phyloP scores from a whole-genome alignment of 176 grass and related monocot species.

The Carex cristatella region DNA sequence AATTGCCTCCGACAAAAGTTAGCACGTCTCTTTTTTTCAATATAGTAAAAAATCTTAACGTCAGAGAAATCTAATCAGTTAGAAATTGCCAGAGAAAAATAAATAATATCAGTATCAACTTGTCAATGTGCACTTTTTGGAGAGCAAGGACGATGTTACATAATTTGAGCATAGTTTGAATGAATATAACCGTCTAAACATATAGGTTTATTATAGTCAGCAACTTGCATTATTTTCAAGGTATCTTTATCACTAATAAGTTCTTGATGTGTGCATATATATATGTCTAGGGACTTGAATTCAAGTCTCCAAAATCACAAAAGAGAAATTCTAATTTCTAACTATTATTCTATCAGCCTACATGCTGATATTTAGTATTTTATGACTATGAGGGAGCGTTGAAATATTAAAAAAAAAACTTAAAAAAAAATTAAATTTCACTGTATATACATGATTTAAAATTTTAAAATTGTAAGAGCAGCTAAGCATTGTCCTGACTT shows the following conservation, averaged over 20 bases:
- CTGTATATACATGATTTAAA: too few species aligned
- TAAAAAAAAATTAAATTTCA: too few species aligned
- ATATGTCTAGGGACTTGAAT: too few species aligned
- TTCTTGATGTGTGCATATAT: neutral
- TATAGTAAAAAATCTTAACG: neutral
- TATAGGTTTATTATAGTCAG: neutral
- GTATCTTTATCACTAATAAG: neutral
- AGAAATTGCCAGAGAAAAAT: neutral
- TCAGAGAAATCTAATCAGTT: neutral
- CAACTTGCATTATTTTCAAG: neutral
- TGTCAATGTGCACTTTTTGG: constrained; percentile 12
- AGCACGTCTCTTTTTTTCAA: neutral
- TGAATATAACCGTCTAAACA: neutral
- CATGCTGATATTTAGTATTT: too few species aligned
- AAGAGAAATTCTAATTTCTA: too few species aligned
- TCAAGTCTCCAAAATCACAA: too few species aligned
- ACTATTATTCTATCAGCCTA: too few species aligned
- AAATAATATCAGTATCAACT: neutral
- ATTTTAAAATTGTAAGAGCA: too few species aligned
- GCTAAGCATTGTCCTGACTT: too few species aligned
- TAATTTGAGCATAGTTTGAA: neutral
- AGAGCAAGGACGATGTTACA: neutral
- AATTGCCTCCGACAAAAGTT: neutral
- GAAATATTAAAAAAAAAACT: too few species aligned
- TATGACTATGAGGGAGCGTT: too few species aligned